Evolutionary conservation across 2,329 filamentous ascomycete genomes (phyloP), one percentile per base, ranked within the genome.

Genomic region (Xylariales sp.): DNA sequence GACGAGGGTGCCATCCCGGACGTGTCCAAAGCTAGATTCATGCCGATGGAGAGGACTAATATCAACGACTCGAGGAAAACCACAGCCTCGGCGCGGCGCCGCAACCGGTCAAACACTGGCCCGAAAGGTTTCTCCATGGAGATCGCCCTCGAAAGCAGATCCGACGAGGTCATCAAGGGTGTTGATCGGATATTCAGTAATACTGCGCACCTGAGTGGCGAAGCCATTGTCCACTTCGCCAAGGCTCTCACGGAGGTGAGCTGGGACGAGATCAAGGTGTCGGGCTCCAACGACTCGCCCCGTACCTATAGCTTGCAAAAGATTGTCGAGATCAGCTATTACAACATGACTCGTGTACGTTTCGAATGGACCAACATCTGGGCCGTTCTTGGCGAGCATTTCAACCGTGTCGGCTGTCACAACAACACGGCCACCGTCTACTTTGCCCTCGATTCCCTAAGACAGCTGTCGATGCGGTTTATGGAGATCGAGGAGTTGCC

Each of bases 311-410:
- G 90, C 67, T 70, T 98, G 47, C 93, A 98, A 59, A 98, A 98
- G 65, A 80, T 98, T 48, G 94, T 98, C 12, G 93, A 98, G 64
- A 97, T 98, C 63, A 95, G 88, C 62, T 96, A 95, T 64, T 98
- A 98, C 78, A 98, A 98, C 69, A 98, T 98, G 93, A 89, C 88
- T 45, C 83, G 93, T 72, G 91, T 98, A 25, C 85, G 93, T 55
- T 97, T 97, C 55, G 93, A 98, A 61, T 98, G 93, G 93, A 94
- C 86, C 10, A 91, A 86, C 54, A 95, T 98, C 45, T 99, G 93
- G 93, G 86, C 87, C 48, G 86, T 98, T 2, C 76, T 99, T n/a
- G 93, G 93, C 11, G 87, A 95, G 59, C 94, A 99, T 60, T 98
- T 99, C 73, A 97, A 97, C 62, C 84, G 90, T 49, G 93, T 98